Evolutionary conservation across 768 basidiomycete genomes (phyloP).

Genomic region (Pisolithus sp.): DNA sequence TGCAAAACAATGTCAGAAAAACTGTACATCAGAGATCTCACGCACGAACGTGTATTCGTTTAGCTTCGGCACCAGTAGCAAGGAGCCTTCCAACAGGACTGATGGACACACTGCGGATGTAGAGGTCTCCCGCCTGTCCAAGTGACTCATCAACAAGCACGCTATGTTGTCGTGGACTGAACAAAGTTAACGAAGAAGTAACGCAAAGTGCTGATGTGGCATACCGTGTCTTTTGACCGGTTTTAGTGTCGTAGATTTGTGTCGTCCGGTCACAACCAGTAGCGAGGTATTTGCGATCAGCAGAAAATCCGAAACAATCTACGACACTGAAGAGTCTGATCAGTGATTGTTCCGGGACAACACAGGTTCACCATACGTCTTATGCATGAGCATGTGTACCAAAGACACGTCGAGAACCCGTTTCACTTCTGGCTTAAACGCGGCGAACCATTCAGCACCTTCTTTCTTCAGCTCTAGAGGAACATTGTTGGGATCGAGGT

Average conservation of each 20-base stretch:
- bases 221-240: conserved; percentile 78
- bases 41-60: too few relatives aligned
- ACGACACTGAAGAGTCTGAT: conserved; percentile 47
- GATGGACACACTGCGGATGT: conserved; percentile 33
- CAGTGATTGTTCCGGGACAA: not conserved
- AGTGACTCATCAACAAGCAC: conserved; percentile 74
- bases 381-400: conserved; percentile 82
- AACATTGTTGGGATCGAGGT: conserved; percentile 29
- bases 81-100: too few relatives aligned
- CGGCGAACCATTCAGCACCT: conserved; percentile 82
- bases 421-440: conserved; percentile 80
- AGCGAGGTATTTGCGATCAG: conserved; percentile 87
- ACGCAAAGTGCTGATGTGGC: conserved; percentile 18
- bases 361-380: conserved; percentile 50
- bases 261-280: conserved; percentile 96
- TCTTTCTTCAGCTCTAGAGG: conserved; percentile 43
- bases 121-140: conserved; percentile 72
- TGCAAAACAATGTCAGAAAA: conserved; percentile 8
- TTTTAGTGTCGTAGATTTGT: conserved; percentile 91
- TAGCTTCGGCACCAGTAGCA: too few relatives aligned
- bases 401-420: conserved; percentile 70
- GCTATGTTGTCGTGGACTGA: conserved; percentile 31
- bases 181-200: conserved; percentile 5
- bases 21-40: too few relatives aligned
- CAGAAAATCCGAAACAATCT: conserved; percentile 90